Base-by-base conservation (phyloP, 371 early-diverging fungal species). In the Mucor lusitanicus region DNA sequence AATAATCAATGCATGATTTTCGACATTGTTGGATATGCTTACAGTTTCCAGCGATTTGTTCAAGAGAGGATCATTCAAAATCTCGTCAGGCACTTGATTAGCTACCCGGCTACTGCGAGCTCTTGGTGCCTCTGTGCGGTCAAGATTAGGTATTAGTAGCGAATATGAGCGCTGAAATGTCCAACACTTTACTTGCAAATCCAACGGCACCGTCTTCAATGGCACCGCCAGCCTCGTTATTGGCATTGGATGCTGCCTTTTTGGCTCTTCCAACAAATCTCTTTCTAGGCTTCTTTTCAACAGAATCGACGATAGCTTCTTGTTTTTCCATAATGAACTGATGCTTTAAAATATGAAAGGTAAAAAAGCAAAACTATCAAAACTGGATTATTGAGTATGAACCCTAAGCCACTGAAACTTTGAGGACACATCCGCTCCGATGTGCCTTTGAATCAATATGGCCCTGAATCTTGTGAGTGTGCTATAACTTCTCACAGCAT, bases 1-100 rank as follows among this genome's bases (percentile, higher is more conserved):
- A 56, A 25, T 42, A 37, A 30, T 37, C 39, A 19, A 30, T 57
- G 39, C 21, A 21, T 39, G 25, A 50, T 27, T 17, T 37, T n/a
- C 23, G 21, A 48, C 30, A 30, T 30, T 6, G 28, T 50, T 55
- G 67, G 35, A 23, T 8, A 12, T 17, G 50, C 37, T 67, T 74
- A 91, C 90, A 65, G 87, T 86, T 67, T 88, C 85, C 44, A 97
- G 90, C 2, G 95, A 94, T 54, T 89, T 85, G 70, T 93, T 94
- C 46, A 97, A 81, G 44, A 86, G 73, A 48, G 84, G 81, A 68
- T 97, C 90, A 65, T 92, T 87, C 50, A 95, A 76, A 19, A 97
- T 95, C 23, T 92, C 92, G 17, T 90, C 88, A 3, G 98, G 97
- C 15, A 96, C 86, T 67, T 93, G 94, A 73, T 93, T 92, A 25